Percentiles rank a stretch among this genome's conserved stretches.
These are phyloP conservation scores for Drosera spatulata DNA, from an alignment of 179 eudicot genomes.

Conservation along the genomic window DNA sequence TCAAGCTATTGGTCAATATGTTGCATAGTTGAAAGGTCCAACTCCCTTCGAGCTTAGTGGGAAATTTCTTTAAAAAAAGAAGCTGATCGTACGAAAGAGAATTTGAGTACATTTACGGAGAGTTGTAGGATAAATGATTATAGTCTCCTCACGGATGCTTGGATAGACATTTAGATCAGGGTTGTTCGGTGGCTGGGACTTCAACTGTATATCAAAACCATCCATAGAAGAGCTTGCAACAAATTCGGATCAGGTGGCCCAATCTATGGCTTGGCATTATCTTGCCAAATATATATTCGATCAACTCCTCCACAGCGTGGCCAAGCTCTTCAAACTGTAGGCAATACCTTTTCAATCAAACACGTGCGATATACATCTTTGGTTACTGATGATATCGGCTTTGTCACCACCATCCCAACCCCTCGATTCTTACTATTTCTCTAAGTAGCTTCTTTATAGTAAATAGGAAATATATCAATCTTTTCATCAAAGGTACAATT, in stretches of 20 bases:
- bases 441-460: constrained; percentile 4
- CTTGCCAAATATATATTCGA: constrained; percentile 7
- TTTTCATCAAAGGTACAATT: constrained; percentile 11
- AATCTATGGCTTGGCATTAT: constrained; percentile 11
- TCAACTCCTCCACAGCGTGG: background rate
- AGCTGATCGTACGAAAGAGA: too few species aligned
- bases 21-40: too few species aligned
- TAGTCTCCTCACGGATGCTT: too few species aligned
- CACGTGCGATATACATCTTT: constrained; percentile 5
- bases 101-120: too few species aligned
- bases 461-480: constrained; percentile 10
- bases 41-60: too few species aligned
- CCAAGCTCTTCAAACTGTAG: constrained; percentile 3
- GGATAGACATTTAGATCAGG: constrained; percentile 10
- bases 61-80: too few species aligned
- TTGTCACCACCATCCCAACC: constrained; percentile 11
- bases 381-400: constrained; percentile 5
- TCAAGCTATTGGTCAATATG: too few species aligned
- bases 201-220: constrained; percentile 10
- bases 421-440: constrained; percentile 7
- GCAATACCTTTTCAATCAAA: constrained; percentile 5
- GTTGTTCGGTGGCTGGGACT: constrained; percentile 8
- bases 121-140: too few species aligned
- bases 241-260: constrained; percentile 1
- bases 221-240: background rate